phyloP scores from a whole-genome alignment of 2,329 filamentous ascomycete species.

The Exophiala mesophila region DNA sequence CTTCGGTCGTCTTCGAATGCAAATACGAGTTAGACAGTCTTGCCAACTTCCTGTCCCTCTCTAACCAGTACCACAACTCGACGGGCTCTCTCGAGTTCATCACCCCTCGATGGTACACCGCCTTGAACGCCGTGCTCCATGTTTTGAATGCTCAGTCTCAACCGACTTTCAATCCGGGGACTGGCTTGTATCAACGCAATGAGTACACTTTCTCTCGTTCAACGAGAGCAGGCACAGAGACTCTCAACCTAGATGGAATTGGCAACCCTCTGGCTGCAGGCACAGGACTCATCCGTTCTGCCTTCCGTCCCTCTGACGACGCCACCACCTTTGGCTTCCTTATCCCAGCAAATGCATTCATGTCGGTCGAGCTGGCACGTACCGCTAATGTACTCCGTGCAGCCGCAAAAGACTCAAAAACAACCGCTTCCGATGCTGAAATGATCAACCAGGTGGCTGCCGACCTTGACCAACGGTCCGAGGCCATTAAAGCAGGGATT shows the following conservation, averaged over 20 bases:
- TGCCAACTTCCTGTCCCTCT: slow-evolving; percentile 80
- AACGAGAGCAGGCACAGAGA: slow-evolving; percentile 83
- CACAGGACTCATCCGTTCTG: slow-evolving; percentile 81
- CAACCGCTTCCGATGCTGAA: slow-evolving; percentile 7
- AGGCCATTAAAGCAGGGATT: slow-evolving; percentile 68
- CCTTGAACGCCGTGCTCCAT: slow-evolving; percentile 66
- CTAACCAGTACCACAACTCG: slow-evolving; percentile 79
- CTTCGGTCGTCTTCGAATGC: slow-evolving; percentile 85
- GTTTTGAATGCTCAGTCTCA: slow-evolving; percentile 74
- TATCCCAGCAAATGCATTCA: slow-evolving; percentile 94
- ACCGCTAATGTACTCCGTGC: slow-evolving; percentile 64
- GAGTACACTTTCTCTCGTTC: slow-evolving; percentile 80
- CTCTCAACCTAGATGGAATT: slow-evolving; percentile 70
- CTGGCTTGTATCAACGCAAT: slow-evolving; percentile 63
- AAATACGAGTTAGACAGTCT: slow-evolving; percentile 98
- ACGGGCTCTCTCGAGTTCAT: slow-evolving; percentile 75
- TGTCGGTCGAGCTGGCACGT: slow-evolving; percentile 79
- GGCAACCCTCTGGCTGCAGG: slow-evolving; percentile 87
- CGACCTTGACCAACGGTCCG: slow-evolving; percentile 53
- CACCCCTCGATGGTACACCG: slow-evolving; percentile 70
- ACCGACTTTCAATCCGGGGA: slow-evolving; percentile 70
- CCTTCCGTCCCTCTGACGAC: slow-evolving; percentile 92
- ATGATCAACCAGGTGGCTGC: slow-evolving; percentile 40
- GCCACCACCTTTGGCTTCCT: slow-evolving; percentile 91
- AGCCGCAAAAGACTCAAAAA: slow-evolving; percentile 4